phyloP scores from a whole-genome alignment of 345 rosid species.

The Brassica incana region DNA sequence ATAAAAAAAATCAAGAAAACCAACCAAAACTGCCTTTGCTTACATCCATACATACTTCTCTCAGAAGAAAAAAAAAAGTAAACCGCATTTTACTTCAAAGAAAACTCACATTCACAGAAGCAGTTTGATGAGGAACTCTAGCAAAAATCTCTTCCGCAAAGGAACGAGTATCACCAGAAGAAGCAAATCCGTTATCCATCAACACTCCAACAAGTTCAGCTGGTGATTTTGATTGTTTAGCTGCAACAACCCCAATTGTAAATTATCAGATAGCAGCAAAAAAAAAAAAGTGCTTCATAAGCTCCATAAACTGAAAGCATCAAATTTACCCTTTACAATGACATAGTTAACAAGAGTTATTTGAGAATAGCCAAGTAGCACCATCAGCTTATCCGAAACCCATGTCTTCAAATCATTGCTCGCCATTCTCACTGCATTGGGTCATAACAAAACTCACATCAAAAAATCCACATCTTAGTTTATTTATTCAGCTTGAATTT shows the following conservation, averaged over 20 bases:
- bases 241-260: constrained; percentile 39
- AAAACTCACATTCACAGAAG: constrained; percentile 59
- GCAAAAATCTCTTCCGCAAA: constrained; percentile 62
- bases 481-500: not conserved
- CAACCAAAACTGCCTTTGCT: not conserved
- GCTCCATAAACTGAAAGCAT: constrained; percentile 13
- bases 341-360: constrained; percentile 68
- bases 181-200: constrained; percentile 53
- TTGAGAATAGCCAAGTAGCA: constrained; percentile 74
- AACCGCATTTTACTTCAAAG: not conserved
- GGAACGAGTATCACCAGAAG: constrained; percentile 50
- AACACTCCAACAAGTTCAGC: constrained; percentile 53
- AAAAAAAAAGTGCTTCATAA: constrained; percentile 7
- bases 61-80: not conserved
- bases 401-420: constrained; percentile 60
- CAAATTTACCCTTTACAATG: constrained; percentile 60
- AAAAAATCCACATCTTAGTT: not conserved
- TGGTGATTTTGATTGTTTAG: constrained; percentile 68
- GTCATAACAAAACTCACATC: not conserved
- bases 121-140: constrained; percentile 54
- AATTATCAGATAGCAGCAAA: not conserved
- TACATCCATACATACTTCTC: constrained; percentile 7
- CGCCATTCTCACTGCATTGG: constrained; percentile 52
- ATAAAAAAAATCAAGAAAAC: constrained; percentile 1
- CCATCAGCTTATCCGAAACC: constrained; percentile 83